Percentiles rank a stretch among this genome's conserved stretches.
phyloP scores from a whole-genome alignment of 2,329 filamentous ascomycete species.

The Pyrenophora graminea region DNA sequence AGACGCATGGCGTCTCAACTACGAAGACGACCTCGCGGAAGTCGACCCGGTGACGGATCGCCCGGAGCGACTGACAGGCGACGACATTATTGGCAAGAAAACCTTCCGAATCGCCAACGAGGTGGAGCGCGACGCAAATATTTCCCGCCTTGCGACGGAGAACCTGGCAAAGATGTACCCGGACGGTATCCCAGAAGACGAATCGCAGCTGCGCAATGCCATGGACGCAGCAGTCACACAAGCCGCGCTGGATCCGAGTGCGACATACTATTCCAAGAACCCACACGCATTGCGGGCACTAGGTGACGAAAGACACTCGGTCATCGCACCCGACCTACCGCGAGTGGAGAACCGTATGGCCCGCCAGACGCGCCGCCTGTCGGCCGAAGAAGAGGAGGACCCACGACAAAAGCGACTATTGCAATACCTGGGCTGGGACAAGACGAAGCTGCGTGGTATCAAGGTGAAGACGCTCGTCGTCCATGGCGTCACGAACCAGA shows the following conservation, averaged over 20 bases:
- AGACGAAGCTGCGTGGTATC: conserved; percentile 56
- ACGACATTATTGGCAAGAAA: conserved; percentile 30
- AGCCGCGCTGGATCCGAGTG: conserved; percentile 49
- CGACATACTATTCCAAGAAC: conserved; percentile 54
- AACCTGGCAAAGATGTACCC: conserved; percentile 45
- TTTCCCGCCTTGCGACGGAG: conserved; percentile 39
- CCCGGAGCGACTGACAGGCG: conserved; percentile 46
- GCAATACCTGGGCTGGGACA: conserved; percentile 60
- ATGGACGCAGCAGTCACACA: conserved; percentile 41
- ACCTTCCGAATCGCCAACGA: conserved; percentile 35
- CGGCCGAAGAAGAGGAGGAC: conserved; percentile 49
- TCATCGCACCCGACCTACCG: conserved; percentile 58
- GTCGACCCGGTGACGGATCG: conserved; percentile 77
- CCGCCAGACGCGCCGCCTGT: conserved; percentile 35
- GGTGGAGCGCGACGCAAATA: conserved; percentile 39
- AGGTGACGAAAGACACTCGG: conserved; percentile 51
- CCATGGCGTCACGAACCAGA: conserved; percentile 86
- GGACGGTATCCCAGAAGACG: conserved; percentile 39
- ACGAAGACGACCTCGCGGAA: conserved; percentile 78
- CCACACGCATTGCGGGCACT: conserved; percentile 54
- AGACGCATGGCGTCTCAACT: conserved; percentile 69
- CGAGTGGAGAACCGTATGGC: conserved; percentile 48
- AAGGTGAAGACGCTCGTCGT: conserved; percentile 72
- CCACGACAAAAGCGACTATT: conserved; percentile 57
- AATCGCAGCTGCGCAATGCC: conserved; percentile 31